A percentile compares a stretch with the other conserved stretches of the same genome.
Evolutionary conservation across 2,329 filamentous ascomycete species (phyloP).

Genomic region (Cordyceps farinosa): DNA sequence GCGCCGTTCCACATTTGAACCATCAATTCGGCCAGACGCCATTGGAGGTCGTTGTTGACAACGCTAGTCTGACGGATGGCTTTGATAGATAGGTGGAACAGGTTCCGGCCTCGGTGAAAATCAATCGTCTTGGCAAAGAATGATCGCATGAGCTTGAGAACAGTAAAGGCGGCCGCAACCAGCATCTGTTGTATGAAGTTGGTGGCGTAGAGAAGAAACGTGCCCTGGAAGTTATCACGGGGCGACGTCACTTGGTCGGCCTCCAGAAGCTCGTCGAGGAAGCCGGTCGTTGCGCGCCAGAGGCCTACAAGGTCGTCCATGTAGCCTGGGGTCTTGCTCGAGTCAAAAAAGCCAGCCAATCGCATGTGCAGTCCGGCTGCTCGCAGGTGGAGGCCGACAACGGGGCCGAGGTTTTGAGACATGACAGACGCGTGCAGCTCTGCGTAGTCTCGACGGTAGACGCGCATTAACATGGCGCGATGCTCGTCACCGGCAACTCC

Average conservation of each 20-base stretch:
- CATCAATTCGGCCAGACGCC: slow-evolving; percentile 78
- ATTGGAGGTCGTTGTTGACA: slow-evolving; percentile 73
- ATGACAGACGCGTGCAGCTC: slow-evolving; percentile 60
- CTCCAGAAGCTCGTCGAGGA: slow-evolving; percentile 62
- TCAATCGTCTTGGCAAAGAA: slow-evolving; percentile 73
- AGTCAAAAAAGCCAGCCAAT: slow-evolving; percentile 77
- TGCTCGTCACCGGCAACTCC: slow-evolving; percentile 66
- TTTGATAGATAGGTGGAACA: slow-evolving; percentile 68
- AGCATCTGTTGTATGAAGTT: slow-evolving; percentile 85
- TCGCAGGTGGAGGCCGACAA: slow-evolving; percentile 64
- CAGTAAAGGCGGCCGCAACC: slow-evolving; percentile 72
- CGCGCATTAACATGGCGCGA: slow-evolving; percentile 62
- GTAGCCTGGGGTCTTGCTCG: slow-evolving; percentile 66
- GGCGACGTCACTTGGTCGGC: slow-evolving; percentile 47
- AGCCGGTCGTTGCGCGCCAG: slow-evolving; percentile 67
- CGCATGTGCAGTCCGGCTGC: slow-evolving; percentile 73
- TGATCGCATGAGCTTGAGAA: slow-evolving; percentile 75
- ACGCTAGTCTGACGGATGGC: slow-evolving; percentile 71
- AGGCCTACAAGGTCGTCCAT: slow-evolving; percentile 71
- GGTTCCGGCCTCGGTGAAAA: slow-evolving; percentile 60
- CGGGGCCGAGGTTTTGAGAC: slow-evolving; percentile 54
- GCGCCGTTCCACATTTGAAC: slow-evolving; percentile 80
- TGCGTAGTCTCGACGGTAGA: slow-evolving; percentile 62
- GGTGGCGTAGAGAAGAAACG: slow-evolving; percentile 62
- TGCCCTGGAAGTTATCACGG: slow-evolving; percentile 44